Conservation (phyloP, 2,329 filamentous ascomycete species). For the Metarhizium sp. region DNA sequence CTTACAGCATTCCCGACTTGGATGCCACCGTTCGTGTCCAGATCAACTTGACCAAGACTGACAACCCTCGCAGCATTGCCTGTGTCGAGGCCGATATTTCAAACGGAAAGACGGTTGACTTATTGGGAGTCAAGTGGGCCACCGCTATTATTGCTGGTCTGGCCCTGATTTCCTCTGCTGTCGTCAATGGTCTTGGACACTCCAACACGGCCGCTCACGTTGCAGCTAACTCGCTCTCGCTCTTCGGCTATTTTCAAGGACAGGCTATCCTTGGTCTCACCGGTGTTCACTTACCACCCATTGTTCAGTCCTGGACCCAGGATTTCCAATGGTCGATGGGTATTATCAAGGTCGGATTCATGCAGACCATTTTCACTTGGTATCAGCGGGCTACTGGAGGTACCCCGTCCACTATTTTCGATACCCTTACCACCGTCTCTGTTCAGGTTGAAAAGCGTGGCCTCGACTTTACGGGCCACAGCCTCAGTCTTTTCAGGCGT, state of each 20-base stretch:
- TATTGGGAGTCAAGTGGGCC: conserved; percentile 80
- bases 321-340: conserved; percentile 99
- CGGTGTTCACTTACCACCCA: conserved; percentile 71
- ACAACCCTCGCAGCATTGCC: conserved; percentile 51
- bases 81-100: conserved; percentile 83
- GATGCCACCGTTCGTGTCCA: conserved; percentile 77
- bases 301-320: conserved; percentile 89
- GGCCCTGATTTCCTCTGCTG: conserved; percentile 73
- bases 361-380: conserved; percentile 87
- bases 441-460: conserved; percentile 70
- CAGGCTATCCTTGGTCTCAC: conserved; percentile 87
- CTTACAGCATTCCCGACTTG: conserved; percentile 83
- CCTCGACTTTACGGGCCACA: conserved; percentile 26
- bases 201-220: conserved; percentile 92
- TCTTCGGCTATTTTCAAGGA: conserved; percentile 90
- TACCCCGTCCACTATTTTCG: conserved; percentile 68
- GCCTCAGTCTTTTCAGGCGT: conserved; percentile 42
- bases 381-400: conserved; percentile 91
- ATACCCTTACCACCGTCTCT: conserved; percentile 63
- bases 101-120: conserved; percentile 86
- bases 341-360: conserved; percentile 77
- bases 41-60: conserved; percentile 59
- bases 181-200: conserved; percentile 84
- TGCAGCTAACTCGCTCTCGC: conserved; percentile 84
- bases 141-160: conserved; percentile 82